Evolutionary conservation across 345 rosid species (phyloP).

Genomic region (Citrus trifoliata): DNA sequence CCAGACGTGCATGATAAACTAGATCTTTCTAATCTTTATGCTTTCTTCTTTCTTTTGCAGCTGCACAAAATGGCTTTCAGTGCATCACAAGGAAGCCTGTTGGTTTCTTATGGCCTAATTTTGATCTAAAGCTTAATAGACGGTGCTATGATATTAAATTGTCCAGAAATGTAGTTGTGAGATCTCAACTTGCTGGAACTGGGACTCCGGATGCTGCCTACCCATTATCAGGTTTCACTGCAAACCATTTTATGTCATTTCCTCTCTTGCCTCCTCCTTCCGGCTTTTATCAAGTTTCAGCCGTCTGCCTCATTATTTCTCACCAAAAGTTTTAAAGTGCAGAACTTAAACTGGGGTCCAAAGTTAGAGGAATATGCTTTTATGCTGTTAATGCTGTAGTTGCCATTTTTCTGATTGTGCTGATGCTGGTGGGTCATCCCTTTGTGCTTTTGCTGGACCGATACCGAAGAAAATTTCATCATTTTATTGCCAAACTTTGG

Average conservation of each 20-base stretch:
- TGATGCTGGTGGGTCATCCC: slow-evolving; percentile 71
- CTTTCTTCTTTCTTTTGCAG: slow-evolving; percentile 26
- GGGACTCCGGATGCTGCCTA: slow-evolving; percentile 44
- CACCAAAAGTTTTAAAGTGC: slow-evolving; percentile 34
- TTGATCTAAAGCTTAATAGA: slow-evolving; percentile 24
- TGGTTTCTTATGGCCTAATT: slow-evolving; percentile 21
- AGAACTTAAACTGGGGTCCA: slow-evolving; percentile 55
- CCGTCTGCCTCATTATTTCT: slow-evolving; percentile 8
- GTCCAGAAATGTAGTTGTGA: slow-evolving; percentile 32
- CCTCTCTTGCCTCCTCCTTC: neutral
- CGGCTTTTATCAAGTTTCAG: neutral
- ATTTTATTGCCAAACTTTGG: slow-evolving; percentile 72
- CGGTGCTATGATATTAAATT: slow-evolving; percentile 22
- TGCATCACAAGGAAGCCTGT: slow-evolving; percentile 27
- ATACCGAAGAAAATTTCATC: slow-evolving; percentile 68
- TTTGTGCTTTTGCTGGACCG: slow-evolving; percentile 73
- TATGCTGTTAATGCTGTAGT: slow-evolving; percentile 54
- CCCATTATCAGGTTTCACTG: slow-evolving; percentile 57
- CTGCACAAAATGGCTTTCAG: slow-evolving; percentile 27
- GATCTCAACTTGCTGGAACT: slow-evolving; percentile 64
- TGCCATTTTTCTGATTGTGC: slow-evolving; percentile 59
- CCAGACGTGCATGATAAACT: neutral
- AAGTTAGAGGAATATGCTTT: slow-evolving; percentile 78
- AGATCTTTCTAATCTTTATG: slow-evolving; percentile 2
- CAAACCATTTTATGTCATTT: slow-evolving; percentile 1